Evolutionary conservation across 2,329 filamentous ascomycete species (phyloP).

Genomic region (Rutstroemia sp.): DNA sequence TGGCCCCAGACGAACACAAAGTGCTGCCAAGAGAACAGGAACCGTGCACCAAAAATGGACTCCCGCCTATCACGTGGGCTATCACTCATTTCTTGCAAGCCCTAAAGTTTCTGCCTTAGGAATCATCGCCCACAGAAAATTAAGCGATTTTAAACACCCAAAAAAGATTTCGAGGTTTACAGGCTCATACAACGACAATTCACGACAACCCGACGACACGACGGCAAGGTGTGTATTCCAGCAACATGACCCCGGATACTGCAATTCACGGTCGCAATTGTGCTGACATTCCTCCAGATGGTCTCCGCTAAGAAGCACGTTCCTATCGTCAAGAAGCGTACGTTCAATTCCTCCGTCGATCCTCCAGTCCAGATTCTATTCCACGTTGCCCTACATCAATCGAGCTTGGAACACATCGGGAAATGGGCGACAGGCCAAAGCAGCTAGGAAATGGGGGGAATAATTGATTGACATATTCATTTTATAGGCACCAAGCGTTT

Average conservation of each 20-base stretch:
- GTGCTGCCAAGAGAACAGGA: too few relatives aligned
- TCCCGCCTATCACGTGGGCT: background rate
- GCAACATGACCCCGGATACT: background rate
- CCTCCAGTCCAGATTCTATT: background rate
- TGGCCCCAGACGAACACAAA: too few relatives aligned
- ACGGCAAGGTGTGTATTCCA: slow-evolving; percentile 19
- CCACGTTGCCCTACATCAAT: background rate
- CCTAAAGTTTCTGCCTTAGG: slow-evolving; percentile 9
- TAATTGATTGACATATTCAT: slow-evolving; percentile 16
- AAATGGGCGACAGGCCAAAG: background rate
- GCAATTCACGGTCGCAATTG: background rate
- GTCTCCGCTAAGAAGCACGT: slow-evolving; percentile 99
- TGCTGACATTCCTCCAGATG: slow-evolving; percentile 55
- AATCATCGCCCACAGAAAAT: background rate
- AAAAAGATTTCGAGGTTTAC: slow-evolving; percentile 16
- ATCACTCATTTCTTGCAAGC: background rate
- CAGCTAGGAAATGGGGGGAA: background rate
- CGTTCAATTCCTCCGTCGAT: slow-evolving; percentile 38
- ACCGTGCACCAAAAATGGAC: background rate
- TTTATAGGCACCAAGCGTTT: slow-evolving; percentile 81
- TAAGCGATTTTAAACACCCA: slow-evolving; percentile 12
- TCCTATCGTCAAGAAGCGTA: slow-evolving; percentile 99
- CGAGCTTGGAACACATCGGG: background rate
- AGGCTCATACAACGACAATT: slow-evolving; percentile 21
- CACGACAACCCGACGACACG: slow-evolving; percentile 25